A percentile compares a stretch with the other conserved stretches of the same genome.
Conservation (phyloP, 2,329 filamentous ascomycete species). For the Colletotrichum liriopes region DNA sequence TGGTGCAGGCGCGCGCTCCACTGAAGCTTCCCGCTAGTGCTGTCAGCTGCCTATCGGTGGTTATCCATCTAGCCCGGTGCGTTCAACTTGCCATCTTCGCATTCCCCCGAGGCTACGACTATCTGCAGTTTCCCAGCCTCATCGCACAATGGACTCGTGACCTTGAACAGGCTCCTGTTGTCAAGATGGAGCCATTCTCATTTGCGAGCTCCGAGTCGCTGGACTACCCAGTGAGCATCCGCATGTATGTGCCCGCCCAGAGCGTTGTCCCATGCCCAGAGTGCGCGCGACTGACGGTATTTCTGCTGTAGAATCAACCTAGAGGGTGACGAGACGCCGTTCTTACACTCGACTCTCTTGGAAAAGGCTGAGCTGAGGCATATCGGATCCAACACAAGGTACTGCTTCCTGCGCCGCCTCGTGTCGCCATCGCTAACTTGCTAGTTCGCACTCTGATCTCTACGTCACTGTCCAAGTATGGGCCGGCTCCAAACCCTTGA, state of each 20-base stretch:
- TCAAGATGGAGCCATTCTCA: slow-evolving; percentile 90
- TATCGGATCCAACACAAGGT: slow-evolving; percentile 88
- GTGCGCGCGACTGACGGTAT: slow-evolving; percentile 5
- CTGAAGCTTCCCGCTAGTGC: slow-evolving; percentile 28
- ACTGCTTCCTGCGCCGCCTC: slow-evolving; percentile 3
- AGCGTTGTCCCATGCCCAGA: background rate
- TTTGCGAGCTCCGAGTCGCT: slow-evolving; percentile 93
- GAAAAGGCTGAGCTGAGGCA: slow-evolving; percentile 86
- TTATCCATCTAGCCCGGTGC: background rate
- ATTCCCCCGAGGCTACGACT: background rate
- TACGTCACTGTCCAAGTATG: slow-evolving; percentile 95
- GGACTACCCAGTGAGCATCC: slow-evolving; percentile 78
- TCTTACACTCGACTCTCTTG: slow-evolving; percentile 78
- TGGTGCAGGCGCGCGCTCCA: background rate
- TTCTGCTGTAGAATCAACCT: slow-evolving; percentile 61
- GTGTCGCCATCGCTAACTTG: slow-evolving; percentile 47
- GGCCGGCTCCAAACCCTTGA: slow-evolving; percentile 95
- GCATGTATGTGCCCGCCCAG: slow-evolving; percentile 65
- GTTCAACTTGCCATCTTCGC: slow-evolving; percentile 6
- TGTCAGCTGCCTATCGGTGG: slow-evolving; percentile 27
- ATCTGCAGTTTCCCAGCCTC: slow-evolving; percentile 6
- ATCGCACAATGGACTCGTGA: slow-evolving; percentile 33
- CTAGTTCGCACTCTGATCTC: slow-evolving; percentile 85
- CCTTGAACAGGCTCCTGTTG: slow-evolving; percentile 36
- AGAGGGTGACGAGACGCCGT: slow-evolving; percentile 60